Conservation (phyloP, 2,329 filamentous ascomycete genomes). For the Aureobasidium melanogenum region DNA sequence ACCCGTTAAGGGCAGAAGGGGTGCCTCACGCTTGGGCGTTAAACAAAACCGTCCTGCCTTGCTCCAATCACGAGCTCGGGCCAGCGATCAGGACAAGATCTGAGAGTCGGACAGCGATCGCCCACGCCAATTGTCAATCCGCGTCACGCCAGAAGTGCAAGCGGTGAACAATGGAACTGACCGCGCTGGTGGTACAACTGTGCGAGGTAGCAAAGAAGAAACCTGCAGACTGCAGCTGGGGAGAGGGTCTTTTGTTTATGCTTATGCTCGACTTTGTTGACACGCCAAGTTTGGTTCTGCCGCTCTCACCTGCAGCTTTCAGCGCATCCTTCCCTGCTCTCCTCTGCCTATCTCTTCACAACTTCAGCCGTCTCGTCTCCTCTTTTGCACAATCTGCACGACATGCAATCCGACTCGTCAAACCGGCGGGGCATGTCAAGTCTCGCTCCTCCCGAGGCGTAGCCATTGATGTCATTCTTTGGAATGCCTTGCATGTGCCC, state of each 20-base stretch:
- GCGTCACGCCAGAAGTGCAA: conserved; percentile 11
- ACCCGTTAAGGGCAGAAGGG: conserved; percentile 12
- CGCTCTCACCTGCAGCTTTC: conserved; percentile 6
- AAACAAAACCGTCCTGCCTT: conserved; percentile 8
- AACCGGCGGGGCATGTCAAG: conserved; percentile 10
- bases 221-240: background rate
- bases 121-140: conserved; percentile 10
- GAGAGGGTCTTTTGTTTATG: conserved; percentile 8
- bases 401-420: conserved; percentile 7
- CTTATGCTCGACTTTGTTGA: conserved; percentile 4
- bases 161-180: conserved; percentile 11
- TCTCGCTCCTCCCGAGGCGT: conserved; percentile 7
- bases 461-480: conserved; percentile 9
- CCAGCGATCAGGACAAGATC: conserved; percentile 6
- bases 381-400: conserved; percentile 10
- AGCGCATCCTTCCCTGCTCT: background rate
- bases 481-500: conserved; percentile 11
- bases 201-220: background rate
- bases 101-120: conserved; percentile 9
- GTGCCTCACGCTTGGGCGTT: conserved; percentile 11
- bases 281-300: background rate
- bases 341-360: background rate
- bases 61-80: conserved; percentile 9
- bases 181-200: conserved; percentile 4
- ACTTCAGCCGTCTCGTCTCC: background rate